Evolutionary conservation across 169 alveolate genomes (phyloP).

Genomic region (Toxoplasma gondii): DNA sequence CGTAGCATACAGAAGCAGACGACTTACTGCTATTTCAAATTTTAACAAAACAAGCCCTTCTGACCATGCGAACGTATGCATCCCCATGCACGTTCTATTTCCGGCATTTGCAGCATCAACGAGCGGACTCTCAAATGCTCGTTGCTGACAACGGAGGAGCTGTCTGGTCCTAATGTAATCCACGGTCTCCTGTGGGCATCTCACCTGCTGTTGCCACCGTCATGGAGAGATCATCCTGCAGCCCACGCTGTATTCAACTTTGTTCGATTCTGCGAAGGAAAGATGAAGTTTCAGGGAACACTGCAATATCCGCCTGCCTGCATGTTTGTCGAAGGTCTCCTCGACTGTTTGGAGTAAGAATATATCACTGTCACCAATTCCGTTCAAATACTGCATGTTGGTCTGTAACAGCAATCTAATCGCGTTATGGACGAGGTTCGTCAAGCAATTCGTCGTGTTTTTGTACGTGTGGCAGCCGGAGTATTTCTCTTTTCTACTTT

Average conservation of each 20-base stretch:
- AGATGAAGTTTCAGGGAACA: neutral
- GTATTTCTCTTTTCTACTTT: conserved; percentile 74
- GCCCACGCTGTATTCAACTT: neutral
- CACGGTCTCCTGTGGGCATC: conserved; percentile 47
- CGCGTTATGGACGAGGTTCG: neutral
- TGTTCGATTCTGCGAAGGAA: conserved; percentile 19
- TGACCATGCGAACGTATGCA: no score
- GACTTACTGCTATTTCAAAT: no score
- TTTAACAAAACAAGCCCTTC: no score
- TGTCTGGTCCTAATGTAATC: conserved; percentile 66
- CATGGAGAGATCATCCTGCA: conserved; percentile 36
- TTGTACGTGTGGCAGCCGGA: neutral
- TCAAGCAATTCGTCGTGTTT: neutral
- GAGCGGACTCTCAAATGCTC: conserved; percentile 65
- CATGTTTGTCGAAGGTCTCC: neutral
- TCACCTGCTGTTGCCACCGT: conserved; percentile 27
- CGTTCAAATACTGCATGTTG: neutral
- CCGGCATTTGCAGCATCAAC: conserved; percentile 44
- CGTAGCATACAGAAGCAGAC: no score
- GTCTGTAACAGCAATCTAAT: neutral
- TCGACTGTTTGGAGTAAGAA: conserved; percentile 27
- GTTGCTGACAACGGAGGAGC: conserved; percentile 68
- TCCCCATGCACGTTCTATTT: no score
- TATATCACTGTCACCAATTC: neutral
- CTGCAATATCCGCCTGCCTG: conserved; percentile 26